Evolutionary conservation across 78 protist species (phyloP).

Genomic region (Dictyostelium firmibasis): DNA sequence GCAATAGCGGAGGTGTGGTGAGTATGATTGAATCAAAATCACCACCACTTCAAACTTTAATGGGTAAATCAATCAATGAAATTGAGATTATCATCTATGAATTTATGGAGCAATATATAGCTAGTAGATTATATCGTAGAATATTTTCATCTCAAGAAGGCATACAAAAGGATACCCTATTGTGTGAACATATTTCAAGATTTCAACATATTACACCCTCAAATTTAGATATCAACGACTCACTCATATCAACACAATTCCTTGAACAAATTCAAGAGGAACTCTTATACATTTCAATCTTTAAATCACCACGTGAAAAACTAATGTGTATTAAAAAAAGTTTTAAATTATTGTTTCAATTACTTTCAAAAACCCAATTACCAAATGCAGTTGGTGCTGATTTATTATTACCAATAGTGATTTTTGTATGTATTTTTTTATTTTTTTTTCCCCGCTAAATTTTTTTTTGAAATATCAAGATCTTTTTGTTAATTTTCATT

Average conservation of each 20-base stretch:
- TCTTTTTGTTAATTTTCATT: not conserved
- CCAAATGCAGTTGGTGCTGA: conserved; percentile 55
- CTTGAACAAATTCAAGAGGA: conserved; percentile 75
- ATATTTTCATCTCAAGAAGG: conserved; percentile 33
- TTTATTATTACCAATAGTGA: conserved; percentile 62
- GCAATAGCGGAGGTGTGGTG: too few species aligned
- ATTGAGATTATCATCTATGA: conserved; percentile 43
- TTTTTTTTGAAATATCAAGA: too few species aligned
- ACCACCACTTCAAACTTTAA: conserved; percentile 1
- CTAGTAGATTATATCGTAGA: conserved; percentile 32
- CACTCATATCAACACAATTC: conserved; percentile 11
- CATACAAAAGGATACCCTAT: conserved; percentile 44
- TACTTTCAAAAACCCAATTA: conserved; percentile 21
- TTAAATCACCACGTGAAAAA: conserved; percentile 67
- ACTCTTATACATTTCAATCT: conserved; percentile 37
- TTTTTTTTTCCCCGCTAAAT: not conserved
- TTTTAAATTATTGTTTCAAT: conserved; percentile 15
- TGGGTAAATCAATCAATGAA: not conserved
- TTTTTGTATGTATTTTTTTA: conserved; percentile 20
- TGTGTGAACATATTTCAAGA: conserved; percentile 43
- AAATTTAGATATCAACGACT: conserved; percentile 45
- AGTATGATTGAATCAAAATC: conserved; percentile 17
- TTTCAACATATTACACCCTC: conserved; percentile 58
- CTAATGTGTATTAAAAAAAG: conserved; percentile 35
- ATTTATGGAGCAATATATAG: conserved; percentile 54